These are phyloP conservation scores for Monilinia laxa DNA, from an alignment of 2,329 filamentous ascomycete species.

Conservation along the genomic window DNA sequence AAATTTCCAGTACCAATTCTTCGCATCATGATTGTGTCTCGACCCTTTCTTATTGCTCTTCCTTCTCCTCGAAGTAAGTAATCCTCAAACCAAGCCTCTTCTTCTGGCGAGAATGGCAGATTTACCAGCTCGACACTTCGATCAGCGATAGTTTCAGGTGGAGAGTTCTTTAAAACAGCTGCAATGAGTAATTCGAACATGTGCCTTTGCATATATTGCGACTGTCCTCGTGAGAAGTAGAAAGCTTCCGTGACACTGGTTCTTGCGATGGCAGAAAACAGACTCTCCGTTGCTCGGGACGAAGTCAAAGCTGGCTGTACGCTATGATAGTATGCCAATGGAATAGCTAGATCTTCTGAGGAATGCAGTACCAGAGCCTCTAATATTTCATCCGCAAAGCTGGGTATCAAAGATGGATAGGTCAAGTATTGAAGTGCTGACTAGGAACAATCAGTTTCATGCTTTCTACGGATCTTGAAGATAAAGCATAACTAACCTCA, in stretches of 20 bases:
- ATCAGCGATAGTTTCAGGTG: slow-evolving; percentile 47
- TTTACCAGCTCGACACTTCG: slow-evolving; percentile 69
- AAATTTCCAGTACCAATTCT: slow-evolving; percentile 66
- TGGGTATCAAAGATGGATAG: slow-evolving; percentile 75
- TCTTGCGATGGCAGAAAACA: slow-evolving; percentile 67
- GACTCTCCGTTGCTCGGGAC: slow-evolving; percentile 59
- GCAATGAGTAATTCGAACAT: slow-evolving; percentile 67
- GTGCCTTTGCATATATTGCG: slow-evolving; percentile 58
- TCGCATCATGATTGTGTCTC: slow-evolving; percentile 73
- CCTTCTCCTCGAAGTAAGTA: slow-evolving; percentile 65
- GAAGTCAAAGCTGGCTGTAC: slow-evolving; percentile 71
- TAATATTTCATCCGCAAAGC: slow-evolving; percentile 82
- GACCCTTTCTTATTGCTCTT: slow-evolving; percentile 61
- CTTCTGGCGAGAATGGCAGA: slow-evolving; percentile 66
- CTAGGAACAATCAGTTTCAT: slow-evolving; percentile 43
- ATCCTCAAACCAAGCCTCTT: slow-evolving; percentile 74
- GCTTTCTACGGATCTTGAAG: slow-evolving; percentile 1
- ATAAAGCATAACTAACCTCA: slow-evolving; percentile 46
- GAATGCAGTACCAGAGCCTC: slow-evolving; percentile 63
- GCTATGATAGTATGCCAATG: slow-evolving; percentile 76
- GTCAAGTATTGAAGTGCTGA: slow-evolving; percentile 72
- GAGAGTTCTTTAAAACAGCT: slow-evolving; percentile 51
- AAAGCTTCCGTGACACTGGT: slow-evolving; percentile 72
- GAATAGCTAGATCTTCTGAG: slow-evolving; percentile 60
- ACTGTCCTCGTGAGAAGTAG: slow-evolving; percentile 66